phyloP scores from a whole-genome alignment of 495 filamentous ascomycete genomes.

The Cercophora samala region DNA sequence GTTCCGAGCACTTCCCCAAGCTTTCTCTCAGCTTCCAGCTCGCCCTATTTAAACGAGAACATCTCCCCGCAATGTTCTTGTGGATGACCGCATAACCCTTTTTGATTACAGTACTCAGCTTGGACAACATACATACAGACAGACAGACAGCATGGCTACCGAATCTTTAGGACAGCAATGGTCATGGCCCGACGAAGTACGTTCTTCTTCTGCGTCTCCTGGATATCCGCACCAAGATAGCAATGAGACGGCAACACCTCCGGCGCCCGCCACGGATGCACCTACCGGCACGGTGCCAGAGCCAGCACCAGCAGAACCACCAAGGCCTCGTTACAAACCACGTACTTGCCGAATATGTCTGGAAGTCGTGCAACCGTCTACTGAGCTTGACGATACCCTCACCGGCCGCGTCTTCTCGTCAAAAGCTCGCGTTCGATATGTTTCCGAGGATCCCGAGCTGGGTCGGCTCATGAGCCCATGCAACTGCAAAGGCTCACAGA shows the following conservation, averaged over 20 bases:
- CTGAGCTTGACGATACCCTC: constrained; percentile 59
- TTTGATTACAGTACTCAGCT: not conserved
- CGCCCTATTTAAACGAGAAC: not conserved
- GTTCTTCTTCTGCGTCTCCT: not conserved
- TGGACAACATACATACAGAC: not conserved
- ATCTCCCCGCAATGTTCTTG: not conserved
- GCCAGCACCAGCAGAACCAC: constrained; percentile 29
- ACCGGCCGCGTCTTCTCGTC: constrained; percentile 61
- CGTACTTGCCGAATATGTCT: constrained; percentile 91
- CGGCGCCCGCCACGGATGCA: not conserved
- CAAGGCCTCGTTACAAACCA: constrained; percentile 55
- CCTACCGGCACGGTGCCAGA: constrained; percentile 20
- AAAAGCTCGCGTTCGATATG: constrained; percentile 64
- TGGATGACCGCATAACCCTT: not conserved
- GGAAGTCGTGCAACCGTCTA: constrained; percentile 76
- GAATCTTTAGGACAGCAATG: constrained; percentile 6
- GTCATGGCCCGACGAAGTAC: not conserved
- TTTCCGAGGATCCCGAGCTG: constrained; percentile 67
- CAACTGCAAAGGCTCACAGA: constrained; percentile 85
- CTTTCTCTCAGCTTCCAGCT: not conserved
- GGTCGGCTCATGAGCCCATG: constrained; percentile 89
- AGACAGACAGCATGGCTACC: constrained; percentile 12
- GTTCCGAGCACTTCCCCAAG: constrained; percentile 11
- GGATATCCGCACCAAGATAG: too few relatives aligned
- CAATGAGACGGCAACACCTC: not conserved